Percentiles rank a stretch among this genome's conserved stretches.
Evolutionary conservation across 106 monocot genomes (phyloP).

Genomic region (Ottelia alismoides): DNA sequence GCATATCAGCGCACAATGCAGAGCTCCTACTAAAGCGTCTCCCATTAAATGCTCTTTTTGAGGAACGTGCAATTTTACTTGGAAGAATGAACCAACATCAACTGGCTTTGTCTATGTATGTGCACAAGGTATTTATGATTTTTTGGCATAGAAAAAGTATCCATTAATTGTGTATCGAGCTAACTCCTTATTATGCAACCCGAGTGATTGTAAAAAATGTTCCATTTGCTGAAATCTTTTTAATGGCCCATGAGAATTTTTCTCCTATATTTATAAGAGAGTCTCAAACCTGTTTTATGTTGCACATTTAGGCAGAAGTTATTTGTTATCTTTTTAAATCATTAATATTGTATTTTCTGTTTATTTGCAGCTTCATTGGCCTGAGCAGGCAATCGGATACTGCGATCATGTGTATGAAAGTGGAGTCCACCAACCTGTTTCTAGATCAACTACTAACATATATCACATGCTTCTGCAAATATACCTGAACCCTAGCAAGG

Average conservation of each 20-base stretch:
- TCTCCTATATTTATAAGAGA: too few relatives aligned
- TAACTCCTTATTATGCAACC: too few relatives aligned
- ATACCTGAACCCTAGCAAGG: conserved; percentile 71
- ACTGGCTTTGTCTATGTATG: conserved; percentile 84
- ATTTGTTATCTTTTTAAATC: too few relatives aligned
- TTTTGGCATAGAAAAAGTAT: neutral
- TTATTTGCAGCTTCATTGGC: conserved; percentile 54
- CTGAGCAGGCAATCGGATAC: conserved; percentile 72
- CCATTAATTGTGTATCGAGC: neutral
- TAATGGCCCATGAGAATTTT: too few relatives aligned
- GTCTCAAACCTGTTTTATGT: too few relatives aligned
- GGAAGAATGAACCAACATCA: conserved; percentile 90
- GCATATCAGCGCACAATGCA: conserved; percentile 59
- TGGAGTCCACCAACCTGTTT: conserved; percentile 36
- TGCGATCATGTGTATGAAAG: conserved; percentile 80
- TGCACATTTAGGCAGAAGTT: too few relatives aligned
- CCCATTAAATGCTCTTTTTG: conserved; percentile 76
- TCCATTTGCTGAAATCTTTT: too few relatives aligned
- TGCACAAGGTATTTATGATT: conserved; percentile 60
- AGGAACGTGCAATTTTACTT: conserved; percentile 82
- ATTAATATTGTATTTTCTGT: neutral
- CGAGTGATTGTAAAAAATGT: too few relatives aligned
- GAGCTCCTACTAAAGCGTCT: conserved; percentile 64
- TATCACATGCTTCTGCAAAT: conserved; percentile 92
- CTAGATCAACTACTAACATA: conserved; percentile 51